Base-by-base conservation (phyloP, 2,329 filamentous ascomycete species). In the Alternaria arborescens region DNA sequence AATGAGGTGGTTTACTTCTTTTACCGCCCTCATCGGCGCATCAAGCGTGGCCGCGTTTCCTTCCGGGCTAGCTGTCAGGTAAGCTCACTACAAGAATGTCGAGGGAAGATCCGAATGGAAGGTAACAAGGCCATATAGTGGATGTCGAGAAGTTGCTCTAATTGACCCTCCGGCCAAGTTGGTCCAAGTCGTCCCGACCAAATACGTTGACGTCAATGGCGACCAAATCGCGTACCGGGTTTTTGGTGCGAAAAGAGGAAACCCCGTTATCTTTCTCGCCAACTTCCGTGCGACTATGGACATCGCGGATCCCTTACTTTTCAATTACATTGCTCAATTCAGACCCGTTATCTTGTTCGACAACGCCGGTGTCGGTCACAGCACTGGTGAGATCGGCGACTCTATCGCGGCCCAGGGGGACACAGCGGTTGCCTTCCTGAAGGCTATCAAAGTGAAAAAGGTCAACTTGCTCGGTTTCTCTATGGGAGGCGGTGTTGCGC, bases 381-480 rank as follows among this genome's bases (percentile, higher is more conserved):
- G 79, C 11, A 71, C 69, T 8, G 84, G 84, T 34, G 50, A 73
- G n/a, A 78, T 84, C 1, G 78, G 79, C 7, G 70, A 77, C n/a
- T 76, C 80, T 16, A 74, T 80, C 26, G 58, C 61, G 30, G 77
- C 73, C 3, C 79, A 81, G 61, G 79, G 79, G 6, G 64, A 65
- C 42, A 52, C 66, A 22, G 60, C 66, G 11, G 60, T 66, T 14
- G 56, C 55, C 12, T 61, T 81, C 32, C 58, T 78, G 11, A 24
- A 55, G 0, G 71, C 75, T 3, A 60, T 82, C 14, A 53, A 55
- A 2, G 63, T 83, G n/a, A 32, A 56, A 0, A 67, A 80, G 51
- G 73, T 80, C 47, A 83, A 86, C 58, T 63, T 86, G 8, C 57
- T 85, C 41, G 84, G 84, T 1, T 86, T 83, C 69, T 84, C 81